A percentile compares a stretch with the other conserved stretches of the same genome.
Evolutionary conservation across 2,329 filamentous ascomycete genomes (phyloP).

Genomic region (Aspergillus pseudotamarii): DNA sequence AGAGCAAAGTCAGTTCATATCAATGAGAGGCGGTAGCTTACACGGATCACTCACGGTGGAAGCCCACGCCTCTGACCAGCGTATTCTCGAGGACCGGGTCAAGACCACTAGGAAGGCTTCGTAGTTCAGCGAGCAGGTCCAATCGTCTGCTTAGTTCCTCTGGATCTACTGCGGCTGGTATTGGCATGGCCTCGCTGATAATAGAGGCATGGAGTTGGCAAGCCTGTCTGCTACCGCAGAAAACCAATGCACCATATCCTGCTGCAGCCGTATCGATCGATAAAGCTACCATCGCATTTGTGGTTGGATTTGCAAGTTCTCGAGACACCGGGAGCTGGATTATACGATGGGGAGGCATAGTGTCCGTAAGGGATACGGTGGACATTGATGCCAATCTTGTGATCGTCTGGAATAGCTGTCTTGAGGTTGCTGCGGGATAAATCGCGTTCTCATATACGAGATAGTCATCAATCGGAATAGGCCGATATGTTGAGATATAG

Average conservation of each 20-base stretch:
- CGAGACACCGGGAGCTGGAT: constrained; percentile 62
- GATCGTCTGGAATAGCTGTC: constrained; percentile 60
- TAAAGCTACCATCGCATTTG: constrained; percentile 71
- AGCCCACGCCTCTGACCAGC: constrained; percentile 68
- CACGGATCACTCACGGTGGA: constrained; percentile 63
- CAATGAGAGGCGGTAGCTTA: not conserved
- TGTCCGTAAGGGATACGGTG: constrained; percentile 32
- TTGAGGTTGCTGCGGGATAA: constrained; percentile 64
- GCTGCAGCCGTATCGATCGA: constrained; percentile 68
- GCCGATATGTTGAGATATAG: constrained; percentile 72
- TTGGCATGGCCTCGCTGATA: constrained; percentile 68
- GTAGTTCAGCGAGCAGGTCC: constrained; percentile 67
- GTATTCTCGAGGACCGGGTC: constrained; percentile 68
- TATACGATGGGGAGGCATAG: constrained; percentile 41
- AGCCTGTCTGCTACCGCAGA: constrained; percentile 68
- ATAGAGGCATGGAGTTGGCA: constrained; percentile 70
- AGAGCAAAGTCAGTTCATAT: constrained; percentile 28
- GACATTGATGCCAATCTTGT: constrained; percentile 49
- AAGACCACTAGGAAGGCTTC: constrained; percentile 66
- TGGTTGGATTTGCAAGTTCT: constrained; percentile 65
- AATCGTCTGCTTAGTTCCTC: constrained; percentile 60
- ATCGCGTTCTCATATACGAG: constrained; percentile 71
- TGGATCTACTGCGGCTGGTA: constrained; percentile 48
- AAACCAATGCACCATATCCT: constrained; percentile 72
- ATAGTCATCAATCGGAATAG: constrained; percentile 75